These are phyloP conservation scores for Rhinocladiella similis DNA, from an alignment of 2,329 filamentous ascomycete species.

Conservation along the genomic window DNA sequence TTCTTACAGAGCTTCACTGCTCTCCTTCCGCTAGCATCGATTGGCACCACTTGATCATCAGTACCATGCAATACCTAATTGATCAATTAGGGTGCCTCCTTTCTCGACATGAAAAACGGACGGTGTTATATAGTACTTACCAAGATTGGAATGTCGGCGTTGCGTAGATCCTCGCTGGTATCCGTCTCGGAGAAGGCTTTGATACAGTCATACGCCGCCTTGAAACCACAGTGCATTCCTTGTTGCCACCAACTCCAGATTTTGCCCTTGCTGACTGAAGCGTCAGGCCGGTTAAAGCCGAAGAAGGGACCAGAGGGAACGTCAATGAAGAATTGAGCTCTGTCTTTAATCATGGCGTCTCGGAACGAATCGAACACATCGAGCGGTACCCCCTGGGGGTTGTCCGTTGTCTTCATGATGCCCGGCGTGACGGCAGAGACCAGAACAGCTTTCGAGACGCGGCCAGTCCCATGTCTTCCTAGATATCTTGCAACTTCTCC, in stretches of 20 bases:
- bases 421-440: no score
- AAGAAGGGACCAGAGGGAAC: constrained; percentile 39
- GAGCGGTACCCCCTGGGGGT: no score
- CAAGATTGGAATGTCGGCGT: constrained; percentile 41
- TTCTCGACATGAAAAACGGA: no score
- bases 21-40: constrained; percentile 34
- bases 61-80: constrained; percentile 37
- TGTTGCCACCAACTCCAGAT: constrained; percentile 44
- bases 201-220: constrained; percentile 42
- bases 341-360: constrained; percentile 26
- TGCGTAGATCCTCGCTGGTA: constrained; percentile 42
- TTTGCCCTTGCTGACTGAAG: constrained; percentile 36
- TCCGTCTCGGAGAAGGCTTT: constrained; percentile 45
- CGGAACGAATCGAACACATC: no score
- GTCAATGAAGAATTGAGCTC: constrained; percentile 40
- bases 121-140: no score
- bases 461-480: no score
- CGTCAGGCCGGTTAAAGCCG: constrained; percentile 36
- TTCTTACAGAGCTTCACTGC: constrained; percentile 39
- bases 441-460: no score
- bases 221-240: constrained; percentile 42
- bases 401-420: no score
- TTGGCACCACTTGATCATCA: constrained; percentile 45
- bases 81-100: no score
- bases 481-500: no score